Base-by-base conservation (phyloP, 106 monocot species). In the Platanthera guangdongensis region DNA sequence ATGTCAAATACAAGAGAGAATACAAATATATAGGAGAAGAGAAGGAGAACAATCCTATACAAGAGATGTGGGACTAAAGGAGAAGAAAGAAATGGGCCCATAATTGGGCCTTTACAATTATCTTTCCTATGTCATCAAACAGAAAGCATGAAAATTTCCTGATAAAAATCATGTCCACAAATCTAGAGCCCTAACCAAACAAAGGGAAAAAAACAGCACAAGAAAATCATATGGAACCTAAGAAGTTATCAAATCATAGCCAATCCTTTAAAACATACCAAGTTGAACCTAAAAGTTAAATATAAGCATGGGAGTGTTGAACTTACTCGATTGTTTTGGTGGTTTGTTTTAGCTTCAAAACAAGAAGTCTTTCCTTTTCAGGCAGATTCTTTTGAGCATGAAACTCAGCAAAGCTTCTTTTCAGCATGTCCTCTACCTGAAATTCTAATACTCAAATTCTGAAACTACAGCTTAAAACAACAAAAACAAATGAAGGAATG, bases 341-440 rank as follows among this genome's bases (percentile, higher is more conserved):
- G 77, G 82, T 60, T 75, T 96, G 83, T 53, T 84, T 60, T 76
- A 93, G 83, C 78, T 86, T 91, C 63, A 79, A 80, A 72, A 96
- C 51, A 77, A 93, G 87, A 55, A 87, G 82, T 48, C 80, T 78
- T 78, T 96, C 82, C 83, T 85, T 88, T 50, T 93, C 93, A 55
- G 95, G 95, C 62, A 93, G 81, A 70, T 92, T 96, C 87, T 93
- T 90, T 62, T 96, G 95, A 59, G 88, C 88, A 81, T 96, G 90
- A 77, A 88, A 96, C 76, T 96, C 95, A 32, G 95, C 95, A 87
- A 96, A 96, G 73, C 95, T 96, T 87, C 95, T 90, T 84, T 96
- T 96, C 50, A 96, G 76, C 95, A 96, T 96, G 84, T 96, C 95
- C 74, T 96, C 95, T 55, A 96, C 93, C 92, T 92, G 78, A 59